Base-by-base conservation (phyloP, 1,284 basidiomycete species). In the Rhodofomes roseus region DNA sequence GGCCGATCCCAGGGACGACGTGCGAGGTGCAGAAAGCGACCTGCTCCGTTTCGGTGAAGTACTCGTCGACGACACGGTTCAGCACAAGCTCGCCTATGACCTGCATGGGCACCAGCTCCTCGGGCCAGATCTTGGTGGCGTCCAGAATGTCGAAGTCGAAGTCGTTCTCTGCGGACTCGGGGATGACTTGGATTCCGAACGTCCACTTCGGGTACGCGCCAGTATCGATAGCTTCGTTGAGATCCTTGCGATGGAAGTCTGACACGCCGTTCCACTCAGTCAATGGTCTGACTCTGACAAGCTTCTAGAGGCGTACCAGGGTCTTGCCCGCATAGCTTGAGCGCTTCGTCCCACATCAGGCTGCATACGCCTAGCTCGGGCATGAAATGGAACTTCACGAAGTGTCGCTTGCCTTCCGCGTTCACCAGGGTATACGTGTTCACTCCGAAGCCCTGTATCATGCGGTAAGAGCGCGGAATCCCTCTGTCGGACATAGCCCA, bases 401-500 rank as follows among this genome's bases (percentile, higher is more conserved):
- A 94, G 60, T 81, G 79, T 1, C 85, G 81, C 67, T 92, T 81
- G 53, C 86, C 86, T 16, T 81, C 70, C 0, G 75, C 77, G 65
- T 92, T 92, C 59, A 88, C 68, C 11, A 94, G 78, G 8, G 89
- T 87, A 73, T 79, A 94, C 0, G 91, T 92, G 72, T 95, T 92
- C 29, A 93, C 89, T 11, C 90, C 90, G 63, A 93, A 93, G 4
- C 87, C 93, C 76, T 93, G 90, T 84, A 95, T 90, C 87, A 90
- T 92, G 54, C 92, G 84, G 72, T 79, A 90, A 1, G 90, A 92
- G 34, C 90, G 85, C 18, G 93, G 93, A 59, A 95, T 80, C 58
- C 83, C 85, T 62, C 92, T 84, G 70, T 95, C 92, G 4, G 88
- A 92, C 82, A 95, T 86, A 27, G 79, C 79, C 92, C 92, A 95